Conservation (phyloP, 23 red algal species). For the Gracilaria gracilis region DNA sequence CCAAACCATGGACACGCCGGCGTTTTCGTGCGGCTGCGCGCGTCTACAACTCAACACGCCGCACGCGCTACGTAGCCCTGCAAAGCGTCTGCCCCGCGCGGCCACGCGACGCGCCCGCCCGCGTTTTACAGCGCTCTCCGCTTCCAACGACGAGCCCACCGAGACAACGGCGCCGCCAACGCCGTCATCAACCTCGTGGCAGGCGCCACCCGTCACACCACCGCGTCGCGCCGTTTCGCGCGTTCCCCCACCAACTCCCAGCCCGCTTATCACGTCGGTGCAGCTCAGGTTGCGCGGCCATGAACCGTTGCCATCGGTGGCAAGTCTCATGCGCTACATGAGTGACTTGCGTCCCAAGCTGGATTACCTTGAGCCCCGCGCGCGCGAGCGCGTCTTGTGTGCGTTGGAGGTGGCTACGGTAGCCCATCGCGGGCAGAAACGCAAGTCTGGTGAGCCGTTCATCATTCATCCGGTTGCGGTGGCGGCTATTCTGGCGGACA, state of each 20-base stretch:
- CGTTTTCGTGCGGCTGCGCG: no score
- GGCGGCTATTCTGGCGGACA: slow-evolving; percentile 89
- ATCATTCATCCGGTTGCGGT: slow-evolving; percentile 93
- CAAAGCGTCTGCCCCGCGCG: background rate
- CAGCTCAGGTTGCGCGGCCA: slow-evolving; percentile 28
- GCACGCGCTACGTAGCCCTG: background rate
- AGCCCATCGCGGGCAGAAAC: slow-evolving; percentile 89
- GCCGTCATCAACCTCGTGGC: background rate
- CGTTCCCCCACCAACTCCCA: background rate
- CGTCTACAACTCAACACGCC: background rate
- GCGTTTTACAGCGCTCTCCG: background rate
- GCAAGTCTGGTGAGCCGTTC: slow-evolving; percentile 85
- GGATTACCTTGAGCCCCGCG: slow-evolving; percentile 70
- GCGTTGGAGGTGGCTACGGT: slow-evolving; percentile 88
- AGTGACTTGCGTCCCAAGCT: slow-evolving; percentile 79
- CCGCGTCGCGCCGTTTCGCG: background rate
- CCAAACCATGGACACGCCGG: no score
- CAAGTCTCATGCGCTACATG: slow-evolving; percentile 82
- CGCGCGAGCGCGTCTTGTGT: slow-evolving; percentile 61
- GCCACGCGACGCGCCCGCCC: background rate
- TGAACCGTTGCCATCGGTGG: slow-evolving; percentile 40
- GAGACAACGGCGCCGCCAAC: background rate
- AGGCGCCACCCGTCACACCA: background rate
- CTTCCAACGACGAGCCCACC: background rate
- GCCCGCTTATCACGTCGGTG: background rate